Percentiles rank a stretch among this genome's conserved stretches.
Evolutionary conservation across 2,329 filamentous ascomycete genomes (phyloP).

Genomic region (Epicoccum nigrum): DNA sequence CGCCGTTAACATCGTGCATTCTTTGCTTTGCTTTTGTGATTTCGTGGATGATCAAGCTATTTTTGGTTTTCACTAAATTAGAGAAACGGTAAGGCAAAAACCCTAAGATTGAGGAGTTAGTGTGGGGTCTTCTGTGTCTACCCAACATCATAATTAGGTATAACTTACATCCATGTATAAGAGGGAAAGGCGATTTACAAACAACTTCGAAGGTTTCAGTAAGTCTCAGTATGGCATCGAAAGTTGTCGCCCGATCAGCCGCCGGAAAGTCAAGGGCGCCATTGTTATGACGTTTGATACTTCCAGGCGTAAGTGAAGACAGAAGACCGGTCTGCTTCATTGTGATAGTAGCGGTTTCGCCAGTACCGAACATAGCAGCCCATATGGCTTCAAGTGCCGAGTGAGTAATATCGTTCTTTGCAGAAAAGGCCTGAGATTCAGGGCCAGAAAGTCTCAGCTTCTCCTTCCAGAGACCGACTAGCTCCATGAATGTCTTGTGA

Average conservation of each 20-base stretch:
- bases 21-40: conserved; percentile 13
- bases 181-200: conserved; percentile 11
- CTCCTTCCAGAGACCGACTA: conserved; percentile 46
- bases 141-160: too few species aligned
- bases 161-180: background rate
- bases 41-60: conserved; percentile 2
- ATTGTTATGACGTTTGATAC: background rate
- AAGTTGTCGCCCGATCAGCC: conserved; percentile 7
- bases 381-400: conserved; percentile 25
- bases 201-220: conserved; percentile 13
- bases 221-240: conserved; percentile 15
- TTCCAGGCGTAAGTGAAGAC: background rate
- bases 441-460: conserved; percentile 27
- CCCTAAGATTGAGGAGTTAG: background rate
- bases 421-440: conserved; percentile 32
- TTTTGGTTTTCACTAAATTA: background rate
- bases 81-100: background rate
- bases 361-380: conserved; percentile 18
- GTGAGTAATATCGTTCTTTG: conserved; percentile 39
- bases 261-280: conserved; percentile 5
- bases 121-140: too few species aligned
- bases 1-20: conserved; percentile 8
- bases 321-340: conserved; percentile 12
- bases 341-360: conserved; percentile 15
- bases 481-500: conserved; percentile 36